Evolutionary conservation across 495 filamentous ascomycete genomes (phyloP).

Genomic region (Cenococcum geophilum): DNA sequence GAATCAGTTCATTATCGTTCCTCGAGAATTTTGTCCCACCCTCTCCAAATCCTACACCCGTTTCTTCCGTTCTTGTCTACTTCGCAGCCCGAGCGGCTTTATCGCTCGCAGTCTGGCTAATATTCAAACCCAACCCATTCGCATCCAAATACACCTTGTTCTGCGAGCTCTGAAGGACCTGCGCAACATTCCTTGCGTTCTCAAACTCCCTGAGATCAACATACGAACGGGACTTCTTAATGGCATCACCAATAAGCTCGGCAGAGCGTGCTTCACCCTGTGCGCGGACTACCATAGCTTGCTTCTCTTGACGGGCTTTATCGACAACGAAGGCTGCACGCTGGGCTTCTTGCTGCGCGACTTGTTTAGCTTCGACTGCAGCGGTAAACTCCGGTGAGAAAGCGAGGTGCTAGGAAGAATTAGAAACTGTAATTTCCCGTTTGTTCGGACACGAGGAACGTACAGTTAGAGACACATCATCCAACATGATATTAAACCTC

Average conservation of each 20-base stretch:
- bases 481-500: constrained; percentile 92
- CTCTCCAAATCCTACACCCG: background rate
- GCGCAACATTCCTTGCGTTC: constrained; percentile 83
- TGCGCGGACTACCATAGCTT: constrained; percentile 94
- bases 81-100: constrained; percentile 33
- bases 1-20: too few species aligned
- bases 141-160: constrained; percentile 93
- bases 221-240: constrained; percentile 97
- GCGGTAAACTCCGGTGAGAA: constrained; percentile 99
- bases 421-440: too few species aligned
- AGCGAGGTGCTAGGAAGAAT: constrained; percentile 68
- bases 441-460: constrained; percentile 25
- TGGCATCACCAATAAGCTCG: constrained; percentile 95
- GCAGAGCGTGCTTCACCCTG: constrained; percentile 99
- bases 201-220: constrained; percentile 96
- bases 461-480: constrained; percentile 97
- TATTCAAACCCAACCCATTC: constrained; percentile 84
- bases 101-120: constrained; percentile 54
- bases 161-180: constrained; percentile 74
- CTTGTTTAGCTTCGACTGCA: constrained; percentile 97
- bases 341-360: constrained; percentile 97
- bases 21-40: background rate
- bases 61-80: constrained; percentile 5
- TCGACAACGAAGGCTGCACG: constrained; percentile 96
- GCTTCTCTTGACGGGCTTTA: constrained; percentile 98